Conservation (phyloP, 495 filamentous ascomycete genomes). For the Beverwykella pulmonaria region DNA sequence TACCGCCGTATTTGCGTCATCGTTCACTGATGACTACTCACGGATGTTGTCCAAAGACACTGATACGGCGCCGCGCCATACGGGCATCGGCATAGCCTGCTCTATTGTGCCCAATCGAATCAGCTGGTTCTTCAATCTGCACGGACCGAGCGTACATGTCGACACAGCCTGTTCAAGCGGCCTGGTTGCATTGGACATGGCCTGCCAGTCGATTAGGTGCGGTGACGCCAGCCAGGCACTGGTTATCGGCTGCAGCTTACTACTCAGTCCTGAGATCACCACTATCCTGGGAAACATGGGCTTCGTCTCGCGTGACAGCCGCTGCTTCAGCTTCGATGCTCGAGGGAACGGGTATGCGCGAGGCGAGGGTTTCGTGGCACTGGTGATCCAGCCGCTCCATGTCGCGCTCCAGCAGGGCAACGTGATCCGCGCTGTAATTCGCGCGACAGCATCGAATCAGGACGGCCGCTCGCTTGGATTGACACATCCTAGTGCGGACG, state of each 20-base stretch:
- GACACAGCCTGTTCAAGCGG: constrained; percentile 31
- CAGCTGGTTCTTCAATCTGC: constrained; percentile 22
- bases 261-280: constrained; percentile 8
- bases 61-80: neutral
- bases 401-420: constrained; percentile 42
- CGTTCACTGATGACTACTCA: neutral
- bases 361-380: constrained; percentile 24
- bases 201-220: constrained; percentile 14
- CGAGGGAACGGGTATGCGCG: constrained; percentile 25
- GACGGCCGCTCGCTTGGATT: constrained; percentile 49
- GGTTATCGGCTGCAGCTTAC: constrained; percentile 1
- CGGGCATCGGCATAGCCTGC: neutral
- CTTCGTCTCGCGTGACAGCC: constrained; percentile 20
- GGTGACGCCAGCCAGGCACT: constrained; percentile 4
- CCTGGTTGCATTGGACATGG: constrained; percentile 25
- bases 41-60: neutral
- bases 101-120: constrained; percentile 24
- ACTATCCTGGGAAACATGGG: neutral
- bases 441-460: constrained; percentile 49
- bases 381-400: constrained; percentile 42
- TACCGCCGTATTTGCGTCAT: constrained; percentile 10
- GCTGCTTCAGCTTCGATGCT: constrained; percentile 29
- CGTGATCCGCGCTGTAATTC: constrained; percentile 50
- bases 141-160: constrained; percentile 23
- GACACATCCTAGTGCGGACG: constrained; percentile 8